These are phyloP conservation scores for Centaurea solstitialis DNA, from an alignment of 129 eudicot genomes.

Conservation along the genomic window DNA sequence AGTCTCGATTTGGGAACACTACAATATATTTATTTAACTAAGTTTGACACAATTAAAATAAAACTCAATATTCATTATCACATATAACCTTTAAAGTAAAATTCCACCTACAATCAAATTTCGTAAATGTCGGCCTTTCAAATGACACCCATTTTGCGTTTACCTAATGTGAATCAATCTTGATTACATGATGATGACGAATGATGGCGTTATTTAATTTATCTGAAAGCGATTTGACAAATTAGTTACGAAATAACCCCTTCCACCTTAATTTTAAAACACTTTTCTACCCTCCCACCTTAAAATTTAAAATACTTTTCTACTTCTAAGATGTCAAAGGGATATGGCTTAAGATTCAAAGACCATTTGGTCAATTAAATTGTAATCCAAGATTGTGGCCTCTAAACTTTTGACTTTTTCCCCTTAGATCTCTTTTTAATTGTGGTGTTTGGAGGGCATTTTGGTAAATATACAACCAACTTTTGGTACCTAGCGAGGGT, in stretches of 20 bases:
- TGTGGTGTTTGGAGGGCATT: neutral
- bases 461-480: neutral
- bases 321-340: constrained; percentile 1
- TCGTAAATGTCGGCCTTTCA: neutral
- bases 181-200: neutral
- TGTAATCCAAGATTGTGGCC: neutral
- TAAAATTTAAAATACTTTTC: neutral
- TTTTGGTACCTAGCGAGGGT: neutral
- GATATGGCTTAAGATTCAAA: neutral
- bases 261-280: neutral
- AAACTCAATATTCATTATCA: neutral
- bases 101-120: neutral
- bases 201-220: neutral
- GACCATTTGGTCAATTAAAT: neutral
- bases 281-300: neutral
- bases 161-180: neutral
- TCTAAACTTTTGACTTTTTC: neutral
- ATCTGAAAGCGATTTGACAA: neutral
- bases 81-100: neutral
- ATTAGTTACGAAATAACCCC: neutral
- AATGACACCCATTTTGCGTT: neutral
- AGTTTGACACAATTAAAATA: neutral
- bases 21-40: neutral
- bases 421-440: neutral
- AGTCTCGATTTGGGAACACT: neutral